Percentiles rank a stretch among this genome's conserved stretches.
Evolutionary conservation across 1,284 basidiomycete genomes (phyloP).

Genomic region (Schizophyllum commune): DNA sequence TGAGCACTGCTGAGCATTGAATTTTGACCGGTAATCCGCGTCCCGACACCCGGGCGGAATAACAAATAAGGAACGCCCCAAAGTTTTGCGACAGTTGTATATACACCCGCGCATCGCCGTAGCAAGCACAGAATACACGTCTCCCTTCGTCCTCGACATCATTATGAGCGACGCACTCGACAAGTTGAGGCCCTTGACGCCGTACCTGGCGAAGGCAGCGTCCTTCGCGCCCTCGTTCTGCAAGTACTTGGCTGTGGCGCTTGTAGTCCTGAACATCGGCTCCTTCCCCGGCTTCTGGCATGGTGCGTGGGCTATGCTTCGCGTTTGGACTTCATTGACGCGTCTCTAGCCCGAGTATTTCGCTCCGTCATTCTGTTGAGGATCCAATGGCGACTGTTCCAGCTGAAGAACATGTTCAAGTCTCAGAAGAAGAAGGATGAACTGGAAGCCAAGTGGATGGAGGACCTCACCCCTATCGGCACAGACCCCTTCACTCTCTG

Average conservation of each 20-base stretch:
- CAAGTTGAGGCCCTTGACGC: background rate
- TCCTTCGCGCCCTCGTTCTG: conserved; percentile 13
- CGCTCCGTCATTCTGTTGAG: conserved; percentile 34
- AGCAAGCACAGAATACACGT: background rate
- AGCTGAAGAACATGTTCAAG: conserved; percentile 33
- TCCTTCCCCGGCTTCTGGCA: conserved; percentile 64
- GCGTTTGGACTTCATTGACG: background rate
- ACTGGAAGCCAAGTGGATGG: conserved; percentile 35
- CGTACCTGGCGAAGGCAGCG: background rate
- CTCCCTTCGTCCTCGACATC: background rate
- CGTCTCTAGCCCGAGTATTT: conserved; percentile 48
- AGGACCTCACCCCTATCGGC: conserved; percentile 46
- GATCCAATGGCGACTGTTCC: conserved; percentile 27
- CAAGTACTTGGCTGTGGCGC: conserved; percentile 27
- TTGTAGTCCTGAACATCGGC: conserved; percentile 42
- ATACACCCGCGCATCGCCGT: background rate
- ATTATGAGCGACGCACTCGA: background rate
- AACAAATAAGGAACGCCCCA: background rate
- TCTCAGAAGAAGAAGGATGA: conserved; percentile 27
- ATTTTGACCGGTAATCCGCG: too few relatives aligned
- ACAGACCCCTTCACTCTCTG: conserved; percentile 42
- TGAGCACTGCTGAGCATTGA: too few relatives aligned
- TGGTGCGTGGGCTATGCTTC: conserved; percentile 31
- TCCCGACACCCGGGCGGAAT: background rate
- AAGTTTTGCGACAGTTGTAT: background rate